phyloP scores from a whole-genome alignment of 2,329 filamentous ascomycete species.

The Cercospora citrullina region DNA sequence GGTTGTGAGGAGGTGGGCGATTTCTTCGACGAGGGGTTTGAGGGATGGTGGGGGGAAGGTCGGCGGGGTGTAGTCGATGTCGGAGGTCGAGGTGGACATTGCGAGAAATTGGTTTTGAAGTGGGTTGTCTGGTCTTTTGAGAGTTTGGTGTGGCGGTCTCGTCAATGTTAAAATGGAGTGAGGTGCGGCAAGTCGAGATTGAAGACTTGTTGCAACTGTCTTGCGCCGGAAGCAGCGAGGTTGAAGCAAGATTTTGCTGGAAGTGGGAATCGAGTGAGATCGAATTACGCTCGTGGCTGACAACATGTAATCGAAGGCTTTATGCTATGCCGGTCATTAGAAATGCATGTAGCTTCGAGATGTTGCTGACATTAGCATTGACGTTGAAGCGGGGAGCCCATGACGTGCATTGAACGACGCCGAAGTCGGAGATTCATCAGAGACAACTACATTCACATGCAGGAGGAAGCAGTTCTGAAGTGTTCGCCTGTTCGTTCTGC shows the following conservation, averaged over 20 bases:
- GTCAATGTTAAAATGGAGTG: background rate
- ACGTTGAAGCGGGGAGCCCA: background rate
- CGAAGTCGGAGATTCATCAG: background rate
- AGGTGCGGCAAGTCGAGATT: background rate
- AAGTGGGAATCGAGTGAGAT: background rate
- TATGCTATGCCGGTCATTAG: background rate
- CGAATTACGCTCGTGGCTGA: background rate
- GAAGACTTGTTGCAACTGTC: background rate
- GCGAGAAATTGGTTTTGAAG: background rate
- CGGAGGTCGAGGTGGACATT: constrained; percentile 20
- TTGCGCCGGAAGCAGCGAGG: background rate
- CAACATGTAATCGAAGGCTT: background rate
- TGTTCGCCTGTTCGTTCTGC: background rate
- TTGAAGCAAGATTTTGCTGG: background rate
- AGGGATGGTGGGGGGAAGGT: constrained; percentile 6
- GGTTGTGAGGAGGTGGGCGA: constrained; percentile 55
- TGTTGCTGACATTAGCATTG: background rate
- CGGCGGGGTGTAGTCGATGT: background rate
- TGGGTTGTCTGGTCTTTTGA: background rate
- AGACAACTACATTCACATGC: background rate
- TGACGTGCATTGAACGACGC: background rate
- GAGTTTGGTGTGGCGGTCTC: background rate
- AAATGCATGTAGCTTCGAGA: background rate
- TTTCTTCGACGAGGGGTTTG: constrained; percentile 46
- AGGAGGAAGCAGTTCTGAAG: background rate